These are phyloP conservation scores for Hammondia hammondi DNA, from an alignment of 169 alveolate genomes.

Conservation along the genomic window DNA sequence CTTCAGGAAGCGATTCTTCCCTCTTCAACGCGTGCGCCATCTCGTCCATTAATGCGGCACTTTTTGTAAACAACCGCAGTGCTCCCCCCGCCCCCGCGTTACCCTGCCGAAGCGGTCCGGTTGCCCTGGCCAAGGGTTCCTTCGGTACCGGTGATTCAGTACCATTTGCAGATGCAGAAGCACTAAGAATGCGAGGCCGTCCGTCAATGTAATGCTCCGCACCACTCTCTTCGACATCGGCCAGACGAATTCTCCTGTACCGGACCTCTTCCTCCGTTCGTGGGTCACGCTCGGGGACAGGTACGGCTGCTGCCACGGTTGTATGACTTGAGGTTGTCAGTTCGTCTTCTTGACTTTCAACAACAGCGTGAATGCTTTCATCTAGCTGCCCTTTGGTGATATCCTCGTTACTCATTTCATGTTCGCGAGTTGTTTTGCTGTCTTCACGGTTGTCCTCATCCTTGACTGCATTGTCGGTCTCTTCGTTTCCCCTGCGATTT, in stretches of 20 bases:
- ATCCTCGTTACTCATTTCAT: too few relatives aligned
- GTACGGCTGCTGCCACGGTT: too few relatives aligned
- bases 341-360: too few relatives aligned
- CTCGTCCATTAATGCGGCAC: conserved; percentile 17
- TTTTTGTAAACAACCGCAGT: background rate
- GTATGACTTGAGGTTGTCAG: too few relatives aligned
- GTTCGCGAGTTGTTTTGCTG: too few relatives aligned
- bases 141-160: background rate
- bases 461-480: background rate
- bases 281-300: too few relatives aligned
- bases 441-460: too few relatives aligned
- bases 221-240: background rate
- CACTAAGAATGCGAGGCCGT: background rate
- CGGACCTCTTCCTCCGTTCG: too few relatives aligned
- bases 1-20: background rate
- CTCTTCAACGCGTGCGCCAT: conserved; percentile 9
- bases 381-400: too few relatives aligned
- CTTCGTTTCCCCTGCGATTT: background rate
- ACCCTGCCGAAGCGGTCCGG: background rate
- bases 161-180: background rate
- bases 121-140: background rate
- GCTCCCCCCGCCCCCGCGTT: background rate
- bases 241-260: too few relatives aligned
- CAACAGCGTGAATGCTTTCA: too few relatives aligned
- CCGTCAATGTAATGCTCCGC: background rate